phyloP scores from a whole-genome alignment of 1,139 yeast genomes.

The Pichia sp. region DNA sequence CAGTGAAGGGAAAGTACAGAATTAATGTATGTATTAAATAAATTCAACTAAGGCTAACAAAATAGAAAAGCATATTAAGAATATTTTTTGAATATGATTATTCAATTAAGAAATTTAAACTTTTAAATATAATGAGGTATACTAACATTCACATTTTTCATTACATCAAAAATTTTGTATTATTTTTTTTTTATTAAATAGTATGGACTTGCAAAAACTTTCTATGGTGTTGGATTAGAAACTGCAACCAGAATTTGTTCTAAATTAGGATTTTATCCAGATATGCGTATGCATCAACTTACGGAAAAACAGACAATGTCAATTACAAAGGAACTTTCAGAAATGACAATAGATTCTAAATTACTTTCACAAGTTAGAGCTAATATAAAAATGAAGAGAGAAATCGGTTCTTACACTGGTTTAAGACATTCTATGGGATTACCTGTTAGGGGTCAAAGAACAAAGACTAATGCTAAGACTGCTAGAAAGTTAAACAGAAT shows the following conservation, averaged over 20 bases:
- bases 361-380: slow-evolving; percentile 71
- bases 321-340: slow-evolving; percentile 80
- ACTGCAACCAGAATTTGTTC: slow-evolving; percentile 81
- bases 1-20: slow-evolving; percentile 49
- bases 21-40: slow-evolving; percentile 34
- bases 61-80: too few species aligned
- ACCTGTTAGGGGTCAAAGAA: slow-evolving; percentile 93
- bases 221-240: slow-evolving; percentile 76
- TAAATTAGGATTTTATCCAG: slow-evolving; percentile 83
- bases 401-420: slow-evolving; percentile 84
- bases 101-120: too few species aligned
- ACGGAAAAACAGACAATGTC: slow-evolving; percentile 83
- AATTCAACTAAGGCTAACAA: too few species aligned
- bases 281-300: slow-evolving; percentile 90
- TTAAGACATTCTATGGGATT: slow-evolving; percentile 80
- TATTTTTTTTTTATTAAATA: slow-evolving; percentile 18
- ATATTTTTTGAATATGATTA: too few species aligned
- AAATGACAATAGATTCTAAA: slow-evolving; percentile 78
- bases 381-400: slow-evolving; percentile 74
- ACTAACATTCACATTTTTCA: too few species aligned
- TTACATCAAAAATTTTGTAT: too few species aligned
- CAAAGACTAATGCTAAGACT: slow-evolving; percentile 83
- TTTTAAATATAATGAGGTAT: too few species aligned
- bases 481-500: slow-evolving; percentile 80
- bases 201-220: slow-evolving; percentile 74